Evolutionary conservation across 2,329 filamentous ascomycete species (phyloP).

Genomic region (Fusarium zealandicum): DNA sequence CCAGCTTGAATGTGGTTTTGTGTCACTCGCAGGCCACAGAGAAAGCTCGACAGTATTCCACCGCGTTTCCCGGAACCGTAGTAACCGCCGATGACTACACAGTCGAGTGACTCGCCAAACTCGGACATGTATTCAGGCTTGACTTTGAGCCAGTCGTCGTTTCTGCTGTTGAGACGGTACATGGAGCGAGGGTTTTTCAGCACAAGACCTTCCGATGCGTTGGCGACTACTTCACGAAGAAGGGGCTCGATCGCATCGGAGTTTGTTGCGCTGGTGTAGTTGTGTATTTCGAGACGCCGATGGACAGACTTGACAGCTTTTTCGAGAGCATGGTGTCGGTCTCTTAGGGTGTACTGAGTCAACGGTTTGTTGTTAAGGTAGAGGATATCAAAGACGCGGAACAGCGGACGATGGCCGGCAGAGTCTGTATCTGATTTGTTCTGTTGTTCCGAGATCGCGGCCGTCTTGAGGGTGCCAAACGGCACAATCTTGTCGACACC

Average conservation of each 20-base stretch:
- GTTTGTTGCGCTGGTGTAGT: constrained; percentile 69
- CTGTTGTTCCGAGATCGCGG: constrained; percentile 79
- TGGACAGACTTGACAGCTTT: constrained; percentile 73
- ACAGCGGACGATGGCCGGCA: constrained; percentile 69
- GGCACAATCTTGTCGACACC: constrained; percentile 82
- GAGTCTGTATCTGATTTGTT: constrained; percentile 62
- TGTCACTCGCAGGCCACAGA: constrained; percentile 86
- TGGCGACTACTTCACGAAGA: constrained; percentile 82
- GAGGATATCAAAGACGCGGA: constrained; percentile 88
- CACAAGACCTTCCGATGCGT: constrained; percentile 88
- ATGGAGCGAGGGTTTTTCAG: constrained; percentile 90
- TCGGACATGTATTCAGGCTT: constrained; percentile 99
- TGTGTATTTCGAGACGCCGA: constrained; percentile 83
- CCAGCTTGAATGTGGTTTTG: constrained; percentile 68
- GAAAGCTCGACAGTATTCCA: constrained; percentile 81
- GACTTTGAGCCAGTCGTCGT: constrained; percentile 97
- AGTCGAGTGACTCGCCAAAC: constrained; percentile 92
- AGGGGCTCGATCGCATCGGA: constrained; percentile 78
- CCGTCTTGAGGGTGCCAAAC: constrained; percentile 93
- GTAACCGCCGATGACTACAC: constrained; percentile 88
- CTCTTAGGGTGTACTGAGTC: constrained; percentile 81
- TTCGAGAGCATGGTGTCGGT: constrained; percentile 78
- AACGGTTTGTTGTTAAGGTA: constrained; percentile 83
- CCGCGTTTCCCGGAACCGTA: constrained; percentile 88
- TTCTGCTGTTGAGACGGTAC: constrained; percentile 87